These are phyloP conservation scores for Agaricus sinodeliciosus DNA, from an alignment of 768 basidiomycete genomes.

Conservation along the genomic window DNA sequence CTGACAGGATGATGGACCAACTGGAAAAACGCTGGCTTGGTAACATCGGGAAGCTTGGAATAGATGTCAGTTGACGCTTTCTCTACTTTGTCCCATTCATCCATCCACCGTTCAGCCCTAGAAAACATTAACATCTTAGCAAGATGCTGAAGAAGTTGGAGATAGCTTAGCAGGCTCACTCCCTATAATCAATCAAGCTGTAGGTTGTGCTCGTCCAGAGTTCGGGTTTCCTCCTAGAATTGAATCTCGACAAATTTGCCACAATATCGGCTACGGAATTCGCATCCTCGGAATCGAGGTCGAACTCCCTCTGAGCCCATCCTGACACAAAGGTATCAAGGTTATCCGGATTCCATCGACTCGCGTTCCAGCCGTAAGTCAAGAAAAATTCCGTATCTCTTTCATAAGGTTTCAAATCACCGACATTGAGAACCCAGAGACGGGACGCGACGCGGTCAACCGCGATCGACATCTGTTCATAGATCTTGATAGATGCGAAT, in stretches of 20 bases:
- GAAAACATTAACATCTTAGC: background rate
- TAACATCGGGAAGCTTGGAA: slow-evolving; percentile 35
- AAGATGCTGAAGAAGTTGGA: background rate
- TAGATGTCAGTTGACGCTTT: slow-evolving; percentile 46
- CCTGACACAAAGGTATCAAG: slow-evolving; percentile 40
- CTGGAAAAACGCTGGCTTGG: slow-evolving; percentile 61
- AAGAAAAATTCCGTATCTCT: slow-evolving; percentile 66
- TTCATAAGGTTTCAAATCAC: slow-evolving; percentile 69
- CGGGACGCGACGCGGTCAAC: slow-evolving; percentile 48
- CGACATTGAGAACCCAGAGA: slow-evolving; percentile 70
- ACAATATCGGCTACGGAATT: slow-evolving; percentile 43
- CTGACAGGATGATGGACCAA: slow-evolving; percentile 57
- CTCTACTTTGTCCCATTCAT: slow-evolving; percentile 41
- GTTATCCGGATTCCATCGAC: slow-evolving; percentile 47
- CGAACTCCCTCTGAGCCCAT: slow-evolving; percentile 65
- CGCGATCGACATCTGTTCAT: slow-evolving; percentile 64
- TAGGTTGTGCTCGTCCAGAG: slow-evolving; percentile 54
- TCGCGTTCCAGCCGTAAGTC: slow-evolving; percentile 50
- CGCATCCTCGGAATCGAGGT: slow-evolving; percentile 31
- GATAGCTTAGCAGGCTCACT: slow-evolving; percentile 36
- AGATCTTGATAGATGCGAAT: slow-evolving; percentile 29
- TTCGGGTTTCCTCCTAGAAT: slow-evolving; percentile 59
- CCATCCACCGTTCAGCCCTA: slow-evolving; percentile 52
- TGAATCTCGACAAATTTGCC: slow-evolving; percentile 48
- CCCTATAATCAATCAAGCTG: slow-evolving; percentile 58